A percentile compares a stretch with the other conserved stretches of the same genome.
phyloP scores from a whole-genome alignment of 116 monocot species.

The Phalaenopsis hybrid region DNA sequence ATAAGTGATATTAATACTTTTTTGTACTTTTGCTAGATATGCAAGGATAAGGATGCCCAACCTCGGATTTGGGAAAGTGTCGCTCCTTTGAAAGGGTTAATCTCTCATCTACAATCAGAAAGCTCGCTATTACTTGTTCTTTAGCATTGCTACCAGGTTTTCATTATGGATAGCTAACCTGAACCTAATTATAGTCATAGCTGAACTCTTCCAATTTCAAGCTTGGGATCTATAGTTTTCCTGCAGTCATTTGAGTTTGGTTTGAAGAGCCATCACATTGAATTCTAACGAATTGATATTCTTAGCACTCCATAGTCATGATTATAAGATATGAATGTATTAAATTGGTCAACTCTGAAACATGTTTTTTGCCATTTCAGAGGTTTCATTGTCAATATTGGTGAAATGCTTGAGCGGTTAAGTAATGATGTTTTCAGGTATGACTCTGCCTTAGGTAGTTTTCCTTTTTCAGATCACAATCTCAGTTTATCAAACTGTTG shows the following conservation, averaged over 20 bases:
- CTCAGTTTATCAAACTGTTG: neutral
- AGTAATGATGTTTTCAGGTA: conserved; percentile 68
- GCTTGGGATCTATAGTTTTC: too few species aligned
- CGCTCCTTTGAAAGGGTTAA: conserved; percentile 51
- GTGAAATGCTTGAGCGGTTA: conserved; percentile 74
- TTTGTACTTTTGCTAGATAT: conserved; percentile 28
- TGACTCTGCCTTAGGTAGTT: neutral
- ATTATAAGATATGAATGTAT: too few species aligned
- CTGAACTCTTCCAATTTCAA: too few species aligned
- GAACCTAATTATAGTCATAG: too few species aligned
- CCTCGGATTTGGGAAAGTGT: conserved; percentile 62
- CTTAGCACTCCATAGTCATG: too few species aligned
- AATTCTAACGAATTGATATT: too few species aligned
- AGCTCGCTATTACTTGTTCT: too few species aligned
- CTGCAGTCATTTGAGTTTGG: too few species aligned
- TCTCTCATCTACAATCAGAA: neutral
- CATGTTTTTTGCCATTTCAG: conserved; percentile 15
- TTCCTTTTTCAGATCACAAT: neutral
- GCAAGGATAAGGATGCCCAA: conserved; percentile 47
- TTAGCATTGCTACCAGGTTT: too few species aligned
- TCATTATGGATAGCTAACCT: too few species aligned
- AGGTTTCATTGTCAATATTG: conserved; percentile 65
- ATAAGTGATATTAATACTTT: neutral
- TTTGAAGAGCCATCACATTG: too few species aligned
- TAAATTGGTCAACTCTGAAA: too few species aligned